A percentile compares a stretch with the other conserved stretches of the same genome.
Evolutionary conservation across 2,329 filamentous ascomycete genomes (phyloP).

Genomic region (Macrophomina tecta): DNA sequence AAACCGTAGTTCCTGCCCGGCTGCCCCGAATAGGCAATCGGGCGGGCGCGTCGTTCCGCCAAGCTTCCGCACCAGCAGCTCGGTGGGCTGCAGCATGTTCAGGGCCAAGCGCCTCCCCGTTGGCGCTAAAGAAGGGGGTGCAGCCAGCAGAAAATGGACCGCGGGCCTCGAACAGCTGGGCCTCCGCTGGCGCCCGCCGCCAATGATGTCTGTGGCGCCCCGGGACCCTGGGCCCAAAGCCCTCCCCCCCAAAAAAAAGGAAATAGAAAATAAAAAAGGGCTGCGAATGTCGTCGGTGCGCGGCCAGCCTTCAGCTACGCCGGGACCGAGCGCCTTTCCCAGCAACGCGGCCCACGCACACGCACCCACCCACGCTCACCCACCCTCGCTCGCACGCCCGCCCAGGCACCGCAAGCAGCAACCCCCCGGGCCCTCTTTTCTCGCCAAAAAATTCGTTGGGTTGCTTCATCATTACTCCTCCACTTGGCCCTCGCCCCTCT

Average conservation of each 20-base stretch:
- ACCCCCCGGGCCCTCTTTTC: too few species aligned
- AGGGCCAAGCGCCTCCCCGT: slow-evolving; percentile 7
- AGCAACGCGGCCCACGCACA: too few species aligned
- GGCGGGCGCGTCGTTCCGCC: slow-evolving; percentile 2
- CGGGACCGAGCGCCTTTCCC: background rate
- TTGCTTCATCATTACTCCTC: background rate
- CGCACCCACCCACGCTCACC: background rate
- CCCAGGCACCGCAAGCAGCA: background rate
- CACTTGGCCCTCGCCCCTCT: background rate
- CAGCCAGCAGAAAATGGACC: slow-evolving; percentile 1
- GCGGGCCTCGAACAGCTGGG: slow-evolving; percentile 5
- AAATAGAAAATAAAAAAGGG: background rate
- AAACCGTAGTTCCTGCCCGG: background rate
- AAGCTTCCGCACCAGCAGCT: slow-evolving; percentile 1
- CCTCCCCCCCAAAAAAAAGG: background rate
- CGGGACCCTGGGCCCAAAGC: background rate
- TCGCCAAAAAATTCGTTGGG: too few species aligned
- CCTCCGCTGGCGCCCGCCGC: background rate
- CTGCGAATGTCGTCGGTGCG: background rate
- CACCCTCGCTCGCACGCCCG: background rate
- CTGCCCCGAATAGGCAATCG: slow-evolving; percentile 2
- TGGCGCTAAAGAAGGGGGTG: background rate
- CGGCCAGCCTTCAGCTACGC: background rate
- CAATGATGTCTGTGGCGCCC: slow-evolving; percentile 23
- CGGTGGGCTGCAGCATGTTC: background rate